A percentile compares a stretch with the other conserved stretches of the same genome.
These are phyloP conservation scores for Ramaria sp. DNA, from an alignment of 768 basidiomycete species.

Conservation along the genomic window DNA sequence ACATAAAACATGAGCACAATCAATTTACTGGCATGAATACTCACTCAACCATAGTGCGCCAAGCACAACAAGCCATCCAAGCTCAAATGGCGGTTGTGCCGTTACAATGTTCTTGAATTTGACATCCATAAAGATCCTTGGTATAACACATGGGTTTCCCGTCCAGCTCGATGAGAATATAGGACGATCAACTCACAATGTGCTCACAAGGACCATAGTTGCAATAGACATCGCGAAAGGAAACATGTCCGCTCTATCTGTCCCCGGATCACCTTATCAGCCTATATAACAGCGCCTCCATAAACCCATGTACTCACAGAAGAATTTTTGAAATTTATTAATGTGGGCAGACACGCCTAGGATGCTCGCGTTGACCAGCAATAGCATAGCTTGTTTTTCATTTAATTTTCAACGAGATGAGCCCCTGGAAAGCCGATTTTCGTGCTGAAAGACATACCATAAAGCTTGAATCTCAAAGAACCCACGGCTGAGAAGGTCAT, in stretches of 20 bases:
- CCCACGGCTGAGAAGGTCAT: conserved; percentile 6
- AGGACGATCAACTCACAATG: conserved; percentile 26
- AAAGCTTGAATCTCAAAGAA: background rate
- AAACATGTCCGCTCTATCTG: conserved; percentile 50
- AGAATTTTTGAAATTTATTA: conserved; percentile 48
- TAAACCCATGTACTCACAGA: conserved; percentile 30
- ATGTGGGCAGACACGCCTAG: conserved; percentile 42
- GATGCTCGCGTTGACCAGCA: conserved; percentile 37
- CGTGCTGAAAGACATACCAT: background rate
- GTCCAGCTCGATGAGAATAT: background rate
- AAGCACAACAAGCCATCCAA: conserved; percentile 33
- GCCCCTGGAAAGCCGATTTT: background rate
- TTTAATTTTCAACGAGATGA: background rate
- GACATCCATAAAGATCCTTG: conserved; percentile 34
- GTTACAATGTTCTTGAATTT: conserved; percentile 30
- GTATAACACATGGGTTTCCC: background rate
- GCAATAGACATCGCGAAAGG: conserved; percentile 48
- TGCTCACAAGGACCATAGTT: conserved; percentile 32
- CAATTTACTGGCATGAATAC: conserved; percentile 10
- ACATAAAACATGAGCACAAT: background rate
- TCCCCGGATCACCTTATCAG: conserved; percentile 3
- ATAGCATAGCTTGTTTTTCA: conserved; percentile 27
- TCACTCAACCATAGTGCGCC: conserved; percentile 46
- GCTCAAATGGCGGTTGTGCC: conserved; percentile 36
- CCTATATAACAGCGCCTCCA: background rate